Evolutionary conservation across 257 asterid species (phyloP), one percentile per base, ranked within the genome.

Genomic region (Plantago major): DNA sequence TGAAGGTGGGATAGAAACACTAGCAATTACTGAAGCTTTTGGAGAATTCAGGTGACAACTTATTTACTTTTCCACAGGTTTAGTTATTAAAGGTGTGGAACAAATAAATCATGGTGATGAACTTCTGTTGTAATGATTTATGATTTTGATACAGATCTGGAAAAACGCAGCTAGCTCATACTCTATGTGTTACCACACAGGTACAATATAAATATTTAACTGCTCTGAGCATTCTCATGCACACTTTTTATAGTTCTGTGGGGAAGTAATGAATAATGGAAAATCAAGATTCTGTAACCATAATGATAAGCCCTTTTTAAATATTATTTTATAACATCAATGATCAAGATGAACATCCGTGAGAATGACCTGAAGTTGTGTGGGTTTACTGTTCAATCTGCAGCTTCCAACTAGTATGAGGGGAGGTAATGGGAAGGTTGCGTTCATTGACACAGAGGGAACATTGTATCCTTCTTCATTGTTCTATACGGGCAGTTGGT

Each of bases 371-470:
- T 67, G 48, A 37, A 38, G 33, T 62, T 63, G 38, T 47, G 42
- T 28, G 45, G 46, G 3, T 62, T 45, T 18, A 57, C 64, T 51
- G 52, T 47, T 19, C 46, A 7, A 11, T 26, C 60, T 83, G 71
- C 92, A 93, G 99, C 58, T 93, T 66, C 99, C 99, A 42, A 77
- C 79, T 62, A 87, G 69, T 62, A 80, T 93, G 97, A 89, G 73
- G 71, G 99, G 99, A 53, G 99, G 99, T 67, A 93, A 93, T 65
- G 99, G 99, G 63, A 93, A 93, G 76, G 99, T 93, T 79, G 97
- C 96, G 73, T 93, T 86, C 70, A 85, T 93, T 50, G 95, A 89
- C 74, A 90, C 99, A 8, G 96, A 92, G 77, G 98, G 58, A 4
- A 92, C 98, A 42, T 92, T 92, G 98, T 92, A 92, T 86, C 95